phyloP scores from a whole-genome alignment of 1,284 basidiomycete species.

The Trametes polyzona region DNA sequence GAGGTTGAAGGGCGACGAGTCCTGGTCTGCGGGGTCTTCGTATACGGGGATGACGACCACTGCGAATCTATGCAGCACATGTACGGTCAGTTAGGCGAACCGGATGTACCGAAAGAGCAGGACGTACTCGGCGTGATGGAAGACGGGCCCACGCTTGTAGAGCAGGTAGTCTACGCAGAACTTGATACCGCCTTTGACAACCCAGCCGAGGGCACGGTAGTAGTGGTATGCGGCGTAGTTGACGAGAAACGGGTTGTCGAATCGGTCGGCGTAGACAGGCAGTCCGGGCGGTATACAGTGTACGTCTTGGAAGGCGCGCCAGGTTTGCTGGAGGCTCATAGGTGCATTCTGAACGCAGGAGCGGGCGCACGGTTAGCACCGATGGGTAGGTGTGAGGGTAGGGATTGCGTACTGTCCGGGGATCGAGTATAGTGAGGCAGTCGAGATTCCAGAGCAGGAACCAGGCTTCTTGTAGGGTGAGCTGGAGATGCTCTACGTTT shows the following conservation, averaged over 20 bases:
- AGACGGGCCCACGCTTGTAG: conserved; percentile 95
- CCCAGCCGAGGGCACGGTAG: conserved; percentile 97
- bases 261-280: conserved; percentile 44
- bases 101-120: not conserved
- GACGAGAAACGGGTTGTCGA: conserved; percentile 93
- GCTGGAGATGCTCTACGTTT: conserved; percentile 90
- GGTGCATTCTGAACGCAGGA: conserved; percentile 46
- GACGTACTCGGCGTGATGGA: conserved; percentile 91
- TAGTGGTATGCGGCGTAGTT: conserved; percentile 94
- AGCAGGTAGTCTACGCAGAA: conserved; percentile 96
- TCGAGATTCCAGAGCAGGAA: conserved; percentile 88
- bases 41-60: conserved; percentile 90
- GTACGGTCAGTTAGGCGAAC: not conserved
- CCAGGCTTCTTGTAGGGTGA: conserved; percentile 91
- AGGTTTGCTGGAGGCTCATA: conserved; percentile 59
- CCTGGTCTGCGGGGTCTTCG: conserved; percentile 76
- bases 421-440: conserved; percentile 77
- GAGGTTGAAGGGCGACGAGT: conserved; percentile 60
- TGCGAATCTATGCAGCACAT: conserved; percentile 70
- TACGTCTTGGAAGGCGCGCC: conserved; percentile 60
- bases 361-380: not conserved
- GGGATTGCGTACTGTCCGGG: conserved; percentile 54
- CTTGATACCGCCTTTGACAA: conserved; percentile 94
- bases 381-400: too few relatives aligned
- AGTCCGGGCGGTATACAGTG: conserved; percentile 36